phyloP scores from a whole-genome alignment of 1,284 basidiomycete genomes.

The Prillingera fragicola region DNA sequence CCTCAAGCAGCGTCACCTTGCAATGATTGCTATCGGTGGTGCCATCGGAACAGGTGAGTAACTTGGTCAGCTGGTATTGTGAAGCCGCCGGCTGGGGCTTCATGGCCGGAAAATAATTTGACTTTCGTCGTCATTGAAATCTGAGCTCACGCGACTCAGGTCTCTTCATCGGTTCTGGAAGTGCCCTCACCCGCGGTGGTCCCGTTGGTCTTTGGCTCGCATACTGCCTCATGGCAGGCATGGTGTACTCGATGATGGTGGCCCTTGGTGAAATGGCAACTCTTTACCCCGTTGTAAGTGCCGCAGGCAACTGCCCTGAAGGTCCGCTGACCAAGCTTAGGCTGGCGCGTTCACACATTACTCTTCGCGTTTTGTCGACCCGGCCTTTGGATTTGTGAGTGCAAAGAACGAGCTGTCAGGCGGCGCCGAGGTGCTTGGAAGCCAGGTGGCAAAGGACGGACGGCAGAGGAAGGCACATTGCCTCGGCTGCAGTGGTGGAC shows the following conservation, averaged over 20 bases:
- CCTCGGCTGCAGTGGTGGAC: too few species aligned
- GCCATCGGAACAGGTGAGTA: constrained; percentile 36
- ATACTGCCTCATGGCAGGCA: constrained; percentile 44
- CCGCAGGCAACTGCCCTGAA: too few species aligned
- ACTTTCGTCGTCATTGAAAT: constrained; percentile 18
- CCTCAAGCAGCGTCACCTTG: constrained; percentile 46
- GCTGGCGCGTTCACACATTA: constrained; percentile 46
- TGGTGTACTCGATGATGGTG: constrained; percentile 47
- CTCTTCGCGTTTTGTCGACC: constrained; percentile 52
- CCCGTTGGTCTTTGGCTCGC: constrained; percentile 48
- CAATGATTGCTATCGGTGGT: constrained; percentile 53
- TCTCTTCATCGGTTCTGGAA: constrained; percentile 52
- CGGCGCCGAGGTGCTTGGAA: too few species aligned
- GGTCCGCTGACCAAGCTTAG: too few species aligned
- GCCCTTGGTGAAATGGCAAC: constrained; percentile 50
- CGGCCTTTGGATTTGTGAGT: constrained; percentile 49
- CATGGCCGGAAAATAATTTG: background rate
- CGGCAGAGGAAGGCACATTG: too few species aligned
- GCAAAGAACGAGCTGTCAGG: too few species aligned
- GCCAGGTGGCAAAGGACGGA: too few species aligned
- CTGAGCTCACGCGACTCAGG: constrained; percentile 38
- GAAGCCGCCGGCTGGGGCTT: background rate
- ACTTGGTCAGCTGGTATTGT: background rate
- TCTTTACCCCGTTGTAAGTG: constrained; percentile 41
- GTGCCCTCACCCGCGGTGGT: constrained; percentile 50